Evolutionary conservation across 257 asterid species (phyloP).

Genomic region (Fraxinus americana): DNA sequence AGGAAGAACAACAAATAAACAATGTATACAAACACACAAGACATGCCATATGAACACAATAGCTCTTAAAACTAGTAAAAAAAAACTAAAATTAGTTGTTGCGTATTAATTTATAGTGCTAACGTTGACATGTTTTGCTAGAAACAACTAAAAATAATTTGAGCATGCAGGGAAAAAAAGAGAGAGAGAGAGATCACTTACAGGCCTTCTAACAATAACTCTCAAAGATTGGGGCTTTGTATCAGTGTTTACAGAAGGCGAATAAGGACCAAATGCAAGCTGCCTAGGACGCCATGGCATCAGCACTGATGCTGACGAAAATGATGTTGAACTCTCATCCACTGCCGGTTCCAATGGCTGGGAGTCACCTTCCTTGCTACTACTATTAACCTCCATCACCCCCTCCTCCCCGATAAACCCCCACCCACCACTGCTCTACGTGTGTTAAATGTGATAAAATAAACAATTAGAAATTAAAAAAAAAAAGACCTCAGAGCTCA

Average conservation of each 20-base stretch:
- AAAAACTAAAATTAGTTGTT: not conserved
- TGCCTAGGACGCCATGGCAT: conserved; percentile 74
- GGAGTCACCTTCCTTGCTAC: conserved; percentile 43
- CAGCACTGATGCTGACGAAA: conserved; percentile 46
- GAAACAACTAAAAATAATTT: conserved; percentile 17
- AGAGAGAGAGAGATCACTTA: conserved; percentile 38
- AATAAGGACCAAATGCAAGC: conserved; percentile 65
- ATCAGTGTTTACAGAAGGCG: conserved; percentile 36
- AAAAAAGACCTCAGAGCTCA: conserved; percentile 13
- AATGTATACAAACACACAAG: not conserved
- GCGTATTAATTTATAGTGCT: not conserved
- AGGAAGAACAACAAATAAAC: not conserved
- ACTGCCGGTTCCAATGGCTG: conserved; percentile 28
- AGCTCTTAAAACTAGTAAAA: not conserved
- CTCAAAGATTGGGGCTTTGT: conserved; percentile 63
- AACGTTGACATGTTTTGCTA: not conserved
- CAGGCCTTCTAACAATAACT: conserved; percentile 81
- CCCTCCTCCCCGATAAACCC: conserved; percentile 27
- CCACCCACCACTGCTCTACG: conserved; percentile 23
- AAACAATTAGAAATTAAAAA: not conserved
- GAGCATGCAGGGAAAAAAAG: not conserved
- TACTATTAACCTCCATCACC: conserved; percentile 61
- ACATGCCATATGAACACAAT: not conserved
- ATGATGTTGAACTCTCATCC: conserved; percentile 51
- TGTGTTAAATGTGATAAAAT: conserved; percentile 9